Evolutionary conservation across 2,329 filamentous ascomycete species (phyloP).

Genomic region (Furcasterigmium sp.): DNA sequence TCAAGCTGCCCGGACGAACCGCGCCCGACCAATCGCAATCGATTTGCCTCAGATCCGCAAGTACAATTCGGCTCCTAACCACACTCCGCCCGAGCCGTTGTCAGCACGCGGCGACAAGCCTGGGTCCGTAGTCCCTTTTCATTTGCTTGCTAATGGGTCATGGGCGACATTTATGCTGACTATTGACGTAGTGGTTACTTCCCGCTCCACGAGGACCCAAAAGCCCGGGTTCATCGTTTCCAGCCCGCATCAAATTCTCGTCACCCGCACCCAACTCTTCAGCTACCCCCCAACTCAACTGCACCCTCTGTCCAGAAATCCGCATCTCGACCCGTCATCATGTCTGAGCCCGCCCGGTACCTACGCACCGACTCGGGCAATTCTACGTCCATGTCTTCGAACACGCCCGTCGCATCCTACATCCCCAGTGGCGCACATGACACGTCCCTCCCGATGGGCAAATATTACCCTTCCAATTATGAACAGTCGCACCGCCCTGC

Average conservation of each 20-base stretch:
- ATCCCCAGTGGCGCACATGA: slow-evolving; percentile 43
- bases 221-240: slow-evolving; percentile 40
- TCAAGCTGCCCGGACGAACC: slow-evolving; percentile 6
- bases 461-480: slow-evolving; percentile 61
- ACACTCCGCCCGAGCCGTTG: slow-evolving; percentile 42
- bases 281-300: slow-evolving; percentile 23
- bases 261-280: slow-evolving; percentile 18
- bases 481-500: slow-evolving; percentile 31
- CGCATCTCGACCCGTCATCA: slow-evolving; percentile 10
- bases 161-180: not conserved
- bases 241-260: slow-evolving; percentile 33
- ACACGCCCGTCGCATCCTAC: slow-evolving; percentile 45
- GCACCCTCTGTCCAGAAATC: slow-evolving; percentile 11
- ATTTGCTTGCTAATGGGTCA: slow-evolving; percentile 8
- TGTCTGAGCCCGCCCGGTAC: slow-evolving; percentile 8
- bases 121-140: slow-evolving; percentile 40
- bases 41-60: slow-evolving; percentile 38
- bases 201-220: slow-evolving; percentile 52
- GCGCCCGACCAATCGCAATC: slow-evolving; percentile 48
- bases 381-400: slow-evolving; percentile 19
- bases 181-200: slow-evolving; percentile 48
- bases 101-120: slow-evolving; percentile 54
- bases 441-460: slow-evolving; percentile 48
- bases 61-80: slow-evolving; percentile 30
- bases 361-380: slow-evolving; percentile 17